Percentiles rank a stretch among this genome's conserved stretches.
Evolutionary conservation across 164 flowering plant species (phyloP).

Genomic region (Paratinospora sagittata): DNA sequence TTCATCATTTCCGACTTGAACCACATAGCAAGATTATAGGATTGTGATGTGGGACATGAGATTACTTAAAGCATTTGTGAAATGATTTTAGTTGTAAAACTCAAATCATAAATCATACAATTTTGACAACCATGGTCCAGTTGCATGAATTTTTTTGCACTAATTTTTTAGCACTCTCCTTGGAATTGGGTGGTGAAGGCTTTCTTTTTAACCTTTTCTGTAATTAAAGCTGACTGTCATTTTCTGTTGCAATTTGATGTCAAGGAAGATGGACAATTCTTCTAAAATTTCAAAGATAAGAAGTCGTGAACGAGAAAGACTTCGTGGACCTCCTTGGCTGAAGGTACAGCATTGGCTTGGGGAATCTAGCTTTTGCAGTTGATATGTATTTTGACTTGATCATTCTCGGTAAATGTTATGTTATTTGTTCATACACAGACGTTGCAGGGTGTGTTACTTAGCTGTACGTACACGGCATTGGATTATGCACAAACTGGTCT

Average conservation of each 20-base stretch:
- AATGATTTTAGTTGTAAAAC: neutral
- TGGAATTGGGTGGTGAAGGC: neutral
- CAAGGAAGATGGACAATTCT: slow-evolving; percentile 97
- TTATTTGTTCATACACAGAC: slow-evolving; percentile 34
- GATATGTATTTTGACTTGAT: neutral
- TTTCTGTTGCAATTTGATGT: slow-evolving; percentile 29
- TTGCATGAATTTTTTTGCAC: neutral
- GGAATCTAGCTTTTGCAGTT: neutral
- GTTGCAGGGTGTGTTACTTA: slow-evolving; percentile 72
- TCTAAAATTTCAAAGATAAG: slow-evolving; percentile 91
- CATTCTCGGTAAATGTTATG: neutral
- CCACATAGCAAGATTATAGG: neutral
- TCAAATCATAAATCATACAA: neutral
- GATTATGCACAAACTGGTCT: slow-evolving; percentile 97
- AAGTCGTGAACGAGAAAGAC: slow-evolving; percentile 83
- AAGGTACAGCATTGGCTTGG: slow-evolving; percentile 44
- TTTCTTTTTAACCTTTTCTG: neutral
- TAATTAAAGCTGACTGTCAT: slow-evolving; percentile 3
- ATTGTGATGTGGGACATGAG: neutral
- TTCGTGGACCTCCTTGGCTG: slow-evolving; percentile 95
- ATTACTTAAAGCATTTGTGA: neutral
- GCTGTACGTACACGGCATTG: slow-evolving; percentile 62
- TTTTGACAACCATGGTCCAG: neutral
- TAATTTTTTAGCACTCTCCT: neutral
- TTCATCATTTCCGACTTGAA: neutral